phyloP scores from a whole-genome alignment of 805 yeast genomes.

The Diddensiella santjacobensis region DNA sequence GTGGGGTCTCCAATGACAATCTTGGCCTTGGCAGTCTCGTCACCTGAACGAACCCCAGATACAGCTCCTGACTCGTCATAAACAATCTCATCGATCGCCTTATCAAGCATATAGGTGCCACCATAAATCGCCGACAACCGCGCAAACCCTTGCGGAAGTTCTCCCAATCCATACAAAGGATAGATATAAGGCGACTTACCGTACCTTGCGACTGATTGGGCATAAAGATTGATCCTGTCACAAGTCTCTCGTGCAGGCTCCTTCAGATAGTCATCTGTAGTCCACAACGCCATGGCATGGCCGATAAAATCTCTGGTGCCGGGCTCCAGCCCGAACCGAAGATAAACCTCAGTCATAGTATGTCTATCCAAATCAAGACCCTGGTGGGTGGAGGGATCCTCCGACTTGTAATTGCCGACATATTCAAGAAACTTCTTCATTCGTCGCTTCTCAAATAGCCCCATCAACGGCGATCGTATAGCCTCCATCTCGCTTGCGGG shows the following conservation, averaged over 20 bases:
- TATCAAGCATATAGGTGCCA: slow-evolving; percentile 97
- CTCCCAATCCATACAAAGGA: slow-evolving; percentile 95
- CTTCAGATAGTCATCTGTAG: slow-evolving; percentile 82
- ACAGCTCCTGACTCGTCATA: slow-evolving; percentile 71
- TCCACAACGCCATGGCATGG: slow-evolving; percentile 97
- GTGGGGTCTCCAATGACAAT: slow-evolving; percentile 96
- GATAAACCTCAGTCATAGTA: slow-evolving; percentile 88
- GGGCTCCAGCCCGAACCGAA: slow-evolving; percentile 82
- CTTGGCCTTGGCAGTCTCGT: slow-evolving; percentile 89
- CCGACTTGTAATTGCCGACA: slow-evolving; percentile 77
- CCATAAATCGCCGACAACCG: slow-evolving; percentile 95
- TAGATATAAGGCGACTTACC: slow-evolving; percentile 96
- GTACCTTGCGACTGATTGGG: slow-evolving; percentile 86
- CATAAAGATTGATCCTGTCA: slow-evolving; percentile 79
- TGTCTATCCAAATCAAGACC: slow-evolving; percentile 77
- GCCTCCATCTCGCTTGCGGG: slow-evolving; percentile 94
- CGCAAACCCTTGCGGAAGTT: slow-evolving; percentile 98
- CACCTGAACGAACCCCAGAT: slow-evolving; percentile 83
- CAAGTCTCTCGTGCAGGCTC: slow-evolving; percentile 90
- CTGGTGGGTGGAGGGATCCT: slow-evolving; percentile 74
- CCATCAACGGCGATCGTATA: slow-evolving; percentile 85
- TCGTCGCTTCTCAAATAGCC: slow-evolving; percentile 91
- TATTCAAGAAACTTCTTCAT: slow-evolving; percentile 89
- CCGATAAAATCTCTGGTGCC: slow-evolving; percentile 97
- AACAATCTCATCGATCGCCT: slow-evolving; percentile 86